Conservation (phyloP, 345 rosid genomes). For the Salix suchowensis region DNA sequence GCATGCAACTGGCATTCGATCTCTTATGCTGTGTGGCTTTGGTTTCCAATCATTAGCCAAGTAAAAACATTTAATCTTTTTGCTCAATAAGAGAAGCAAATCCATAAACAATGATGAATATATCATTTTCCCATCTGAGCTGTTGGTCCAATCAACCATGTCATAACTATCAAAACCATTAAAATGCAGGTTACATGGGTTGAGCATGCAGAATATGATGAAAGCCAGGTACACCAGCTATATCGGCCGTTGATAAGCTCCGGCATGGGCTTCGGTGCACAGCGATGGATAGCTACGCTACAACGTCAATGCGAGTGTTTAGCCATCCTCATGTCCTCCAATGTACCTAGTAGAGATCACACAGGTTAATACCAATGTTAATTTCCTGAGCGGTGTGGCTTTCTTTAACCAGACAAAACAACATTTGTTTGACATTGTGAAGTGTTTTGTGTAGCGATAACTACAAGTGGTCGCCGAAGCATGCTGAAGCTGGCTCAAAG, state of each 20-base stretch:
- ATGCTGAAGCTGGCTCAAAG: conserved; percentile 90
- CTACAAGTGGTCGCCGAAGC: conserved; percentile 70
- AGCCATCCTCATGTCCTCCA: conserved; percentile 83
- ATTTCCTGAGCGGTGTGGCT: not conserved
- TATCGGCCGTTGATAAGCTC: conserved; percentile 59
- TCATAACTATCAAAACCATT: not conserved
- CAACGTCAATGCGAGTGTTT: conserved; percentile 94
- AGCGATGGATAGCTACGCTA: conserved; percentile 85
- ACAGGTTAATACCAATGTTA: conserved; percentile 30
- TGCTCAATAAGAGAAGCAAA: not conserved
- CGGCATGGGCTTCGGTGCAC: conserved; percentile 89
- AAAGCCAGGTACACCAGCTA: conserved; percentile 60
- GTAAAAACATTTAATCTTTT: not conserved
- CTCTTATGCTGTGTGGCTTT: not conserved
- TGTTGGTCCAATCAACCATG: not conserved
- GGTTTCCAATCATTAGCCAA: not conserved
- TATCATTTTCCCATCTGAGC: not conserved
- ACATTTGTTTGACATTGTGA: not conserved
- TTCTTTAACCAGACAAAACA: not conserved
- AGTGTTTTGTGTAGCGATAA: conserved; percentile 34
- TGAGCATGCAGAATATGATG: conserved; percentile 91
- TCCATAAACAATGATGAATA: not conserved
- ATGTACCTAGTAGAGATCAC: conserved; percentile 47
- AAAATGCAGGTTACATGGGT: conserved; percentile 88
- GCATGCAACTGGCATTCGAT: not conserved